Base-by-base conservation (phyloP, 257 asterid genomes). In the Apocynum venetum region DNA sequence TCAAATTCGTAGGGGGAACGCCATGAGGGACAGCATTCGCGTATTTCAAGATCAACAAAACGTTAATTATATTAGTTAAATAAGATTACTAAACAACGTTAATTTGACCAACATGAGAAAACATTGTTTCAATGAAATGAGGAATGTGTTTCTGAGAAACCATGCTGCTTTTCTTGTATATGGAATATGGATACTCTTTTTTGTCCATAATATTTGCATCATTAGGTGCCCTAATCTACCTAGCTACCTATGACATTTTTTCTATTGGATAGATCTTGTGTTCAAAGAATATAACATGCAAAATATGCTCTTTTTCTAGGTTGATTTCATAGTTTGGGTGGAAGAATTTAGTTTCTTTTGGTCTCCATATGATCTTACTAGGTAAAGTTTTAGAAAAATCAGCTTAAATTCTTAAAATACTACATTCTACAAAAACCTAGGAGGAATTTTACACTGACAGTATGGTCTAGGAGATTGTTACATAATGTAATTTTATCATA, bases 81-180 rank as follows among this genome's bases (percentile, higher is more conserved):
- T 1, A 17, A 63, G 41, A 73, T 15, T 55, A 11, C 1, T 41
- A 49, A 76, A 38, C 53, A 78, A 52, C 48, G 80, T 82, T 83
- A 76, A 57, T 82, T 82, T 83, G 86, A 82, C 84, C 80, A 80
- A 74, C 74, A 66, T 38, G 25, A 80, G 79, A 77, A 81, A 77
- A 82, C 85, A 77, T 3, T 75, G 63, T 61, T 87, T 89, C 73
- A 63, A 66, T 53, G 61, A 78, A 59, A 48, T 65, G 82, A 86
- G 74, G 70, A 69, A 41, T 76, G 80, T 85, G 93, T 85, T 81
- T 73, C 83, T 48, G 48, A 64, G 64, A 73, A 69, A 36, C 83
- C 87, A 77, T 83, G 82, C 90, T 86, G 40, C 73, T 72, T 72
- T 76, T 14, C 44, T 53, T 65, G 31, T 15, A 65, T 14, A 31